Evolutionary conservation across 1,284 basidiomycete species (phyloP), one percentile per base, ranked within the genome.

Genomic region (Cryptococcus depauperatus): DNA sequence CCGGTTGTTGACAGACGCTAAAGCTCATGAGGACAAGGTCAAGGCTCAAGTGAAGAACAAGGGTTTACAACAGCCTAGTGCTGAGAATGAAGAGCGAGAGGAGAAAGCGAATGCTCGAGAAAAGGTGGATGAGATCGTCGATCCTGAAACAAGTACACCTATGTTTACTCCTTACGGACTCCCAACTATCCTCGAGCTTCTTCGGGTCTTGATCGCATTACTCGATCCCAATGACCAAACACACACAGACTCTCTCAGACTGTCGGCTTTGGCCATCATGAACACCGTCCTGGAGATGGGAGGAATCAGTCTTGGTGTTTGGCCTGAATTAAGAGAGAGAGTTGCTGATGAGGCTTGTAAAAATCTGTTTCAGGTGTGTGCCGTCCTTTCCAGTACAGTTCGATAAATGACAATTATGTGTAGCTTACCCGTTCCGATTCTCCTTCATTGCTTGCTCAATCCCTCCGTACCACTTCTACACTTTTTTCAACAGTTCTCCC

Each of bases 171-270:
- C 72, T 75, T 95, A 90, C 69, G 91, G 92, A 7, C 77, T 97
- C 22, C 87, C 92, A 0, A 93, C 95, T 2, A 83, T 96, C 41
- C 75, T 91, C 21, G 95, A 98, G 66, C 80, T 99, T 3, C 75
- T 98, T 30, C 83, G 92, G 2, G 95, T 98, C 23, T 78, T 99
- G 39, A 83, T 96, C 58, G 92, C 93, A 53, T 85, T 98, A 19
- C 77, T 98, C 22, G 91, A 98, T 67, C 95, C 95, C 14, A 85
- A 81, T 57, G 91, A 95, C 61, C 83, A 88, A 54, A 82, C 92
- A 44, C 93, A 98, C 66, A 97, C 95, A 4, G 92, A 97, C 66
- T 89, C 92, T 3, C 97, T 95, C 57, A 83, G 95, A 5, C 75
- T 96, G 10, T 85, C 88, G 37, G 86, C 91, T 1, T 77, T 98